Conservation (phyloP, 2,329 filamentous ascomycete species). For the Paecilomyces sp. region DNA sequence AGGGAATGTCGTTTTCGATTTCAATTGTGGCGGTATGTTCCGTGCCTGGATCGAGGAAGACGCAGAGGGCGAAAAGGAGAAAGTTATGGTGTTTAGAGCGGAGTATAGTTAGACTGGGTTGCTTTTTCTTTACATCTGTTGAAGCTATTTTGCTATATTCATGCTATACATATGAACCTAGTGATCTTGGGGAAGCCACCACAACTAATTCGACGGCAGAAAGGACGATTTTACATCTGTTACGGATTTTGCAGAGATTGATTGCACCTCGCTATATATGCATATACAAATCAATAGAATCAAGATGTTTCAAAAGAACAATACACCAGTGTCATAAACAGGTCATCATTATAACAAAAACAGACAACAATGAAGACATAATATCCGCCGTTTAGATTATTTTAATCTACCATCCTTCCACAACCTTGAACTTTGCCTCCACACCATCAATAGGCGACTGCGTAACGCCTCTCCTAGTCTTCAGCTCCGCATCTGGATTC, state of each 20-base stretch:
- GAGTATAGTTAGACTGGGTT: constrained; percentile 20
- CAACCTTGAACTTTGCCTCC: constrained; percentile 56
- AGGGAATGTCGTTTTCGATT: constrained; percentile 62
- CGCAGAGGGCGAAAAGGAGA: constrained; percentile 22
- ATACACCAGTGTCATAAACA: no score
- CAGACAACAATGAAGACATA: neutral
- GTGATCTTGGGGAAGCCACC: no score
- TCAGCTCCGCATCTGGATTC: constrained; percentile 53
- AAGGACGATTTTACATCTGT: no score
- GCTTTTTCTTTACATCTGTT: neutral
- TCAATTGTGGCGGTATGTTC: constrained; percentile 85
- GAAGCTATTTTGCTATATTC: no score
- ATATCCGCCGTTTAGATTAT: neutral
- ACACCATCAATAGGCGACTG: constrained; percentile 66
- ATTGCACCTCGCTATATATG: no score
- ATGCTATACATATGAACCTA: neutral
- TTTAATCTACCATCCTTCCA: constrained; percentile 34
- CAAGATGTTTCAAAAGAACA: no score
- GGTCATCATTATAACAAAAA: neutral
- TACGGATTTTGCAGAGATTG: no score
- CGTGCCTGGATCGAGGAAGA: constrained; percentile 58
- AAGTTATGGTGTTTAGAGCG: constrained; percentile 38
- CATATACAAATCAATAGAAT: no score
- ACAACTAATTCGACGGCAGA: no score
- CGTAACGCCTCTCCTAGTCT: constrained; percentile 65